These are phyloP conservation scores for Vitis cinerea DNA, from an alignment of 164 flowering plant genomes.

Conservation along the genomic window DNA sequence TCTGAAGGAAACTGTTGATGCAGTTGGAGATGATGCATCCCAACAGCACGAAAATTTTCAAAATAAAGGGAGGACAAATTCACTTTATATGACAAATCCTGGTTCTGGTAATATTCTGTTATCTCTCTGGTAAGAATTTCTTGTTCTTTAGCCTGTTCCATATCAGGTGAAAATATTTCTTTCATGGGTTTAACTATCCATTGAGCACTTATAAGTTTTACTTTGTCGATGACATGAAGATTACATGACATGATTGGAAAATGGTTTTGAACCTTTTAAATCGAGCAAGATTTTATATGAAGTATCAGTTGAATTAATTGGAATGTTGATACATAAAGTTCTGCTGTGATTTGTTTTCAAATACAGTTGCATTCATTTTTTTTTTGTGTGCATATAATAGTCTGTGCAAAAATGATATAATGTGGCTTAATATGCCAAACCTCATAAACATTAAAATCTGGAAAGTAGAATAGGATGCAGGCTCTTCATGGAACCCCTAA, in stretches of 20 bases:
- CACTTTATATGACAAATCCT: conserved; percentile 10
- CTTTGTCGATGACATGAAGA: no score
- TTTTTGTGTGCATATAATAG: not conserved
- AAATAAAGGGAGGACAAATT: conserved; percentile 8
- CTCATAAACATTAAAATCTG: not conserved
- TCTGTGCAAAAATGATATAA: not conserved
- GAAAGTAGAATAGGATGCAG: not conserved
- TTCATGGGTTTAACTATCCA: no score
- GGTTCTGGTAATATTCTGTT: conserved; percentile 20
- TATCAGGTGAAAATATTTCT: not conserved
- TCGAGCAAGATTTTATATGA: not conserved
- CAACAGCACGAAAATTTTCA: conserved; percentile 9
- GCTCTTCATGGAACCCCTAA: not conserved
- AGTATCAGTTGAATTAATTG: no score
- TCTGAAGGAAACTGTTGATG: conserved; percentile 14
- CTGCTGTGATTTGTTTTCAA: no score
- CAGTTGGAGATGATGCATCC: conserved; percentile 15
- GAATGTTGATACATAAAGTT: no score
- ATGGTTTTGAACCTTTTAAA: not conserved
- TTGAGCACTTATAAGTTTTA: no score
- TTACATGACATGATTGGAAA: not conserved
- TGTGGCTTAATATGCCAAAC: no score
- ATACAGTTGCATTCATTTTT: no score
- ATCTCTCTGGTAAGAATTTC: not conserved
- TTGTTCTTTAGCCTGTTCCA: not conserved